Conservation (phyloP, 176 grass and related monocot genomes). For the Saccharum officinarum region DNA sequence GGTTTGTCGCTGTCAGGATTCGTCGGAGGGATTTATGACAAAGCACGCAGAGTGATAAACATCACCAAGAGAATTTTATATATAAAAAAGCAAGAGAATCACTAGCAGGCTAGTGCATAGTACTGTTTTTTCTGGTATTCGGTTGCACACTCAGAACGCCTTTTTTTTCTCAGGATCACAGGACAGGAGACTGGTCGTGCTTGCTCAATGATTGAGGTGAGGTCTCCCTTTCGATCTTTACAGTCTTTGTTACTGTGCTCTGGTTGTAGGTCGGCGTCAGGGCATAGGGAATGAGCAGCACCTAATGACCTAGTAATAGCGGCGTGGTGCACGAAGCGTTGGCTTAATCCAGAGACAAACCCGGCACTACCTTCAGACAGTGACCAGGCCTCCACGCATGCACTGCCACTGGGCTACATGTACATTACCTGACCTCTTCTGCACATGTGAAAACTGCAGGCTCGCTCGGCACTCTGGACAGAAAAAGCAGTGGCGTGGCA, state of each 20-base stretch:
- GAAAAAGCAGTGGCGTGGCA: background rate
- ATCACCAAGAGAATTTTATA: background rate
- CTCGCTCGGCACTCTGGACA: background rate
- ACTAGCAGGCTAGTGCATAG: background rate
- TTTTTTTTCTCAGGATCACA: background rate
- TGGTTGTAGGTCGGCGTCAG: background rate
- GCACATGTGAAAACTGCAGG: slow-evolving; percentile 15
- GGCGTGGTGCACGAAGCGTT: background rate
- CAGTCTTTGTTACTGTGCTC: background rate
- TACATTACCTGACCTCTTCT: too few species aligned
- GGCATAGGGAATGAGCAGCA: background rate
- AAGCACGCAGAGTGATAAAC: background rate
- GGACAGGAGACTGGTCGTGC: background rate
- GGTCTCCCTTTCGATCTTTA: background rate
- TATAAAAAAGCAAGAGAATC: background rate
- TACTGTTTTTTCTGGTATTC: background rate
- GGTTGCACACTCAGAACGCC: background rate
- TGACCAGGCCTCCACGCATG: too few species aligned
- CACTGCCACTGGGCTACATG: too few species aligned
- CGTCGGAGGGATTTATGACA: background rate
- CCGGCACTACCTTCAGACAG: background rate
- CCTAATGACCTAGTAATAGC: background rate
- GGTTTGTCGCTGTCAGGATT: background rate
- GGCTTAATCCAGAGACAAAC: background rate
- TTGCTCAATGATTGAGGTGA: background rate